Evolutionary conservation across 2,329 filamentous ascomycete species (phyloP).

Genomic region (Gnomoniopsis smithogilvyi): DNA sequence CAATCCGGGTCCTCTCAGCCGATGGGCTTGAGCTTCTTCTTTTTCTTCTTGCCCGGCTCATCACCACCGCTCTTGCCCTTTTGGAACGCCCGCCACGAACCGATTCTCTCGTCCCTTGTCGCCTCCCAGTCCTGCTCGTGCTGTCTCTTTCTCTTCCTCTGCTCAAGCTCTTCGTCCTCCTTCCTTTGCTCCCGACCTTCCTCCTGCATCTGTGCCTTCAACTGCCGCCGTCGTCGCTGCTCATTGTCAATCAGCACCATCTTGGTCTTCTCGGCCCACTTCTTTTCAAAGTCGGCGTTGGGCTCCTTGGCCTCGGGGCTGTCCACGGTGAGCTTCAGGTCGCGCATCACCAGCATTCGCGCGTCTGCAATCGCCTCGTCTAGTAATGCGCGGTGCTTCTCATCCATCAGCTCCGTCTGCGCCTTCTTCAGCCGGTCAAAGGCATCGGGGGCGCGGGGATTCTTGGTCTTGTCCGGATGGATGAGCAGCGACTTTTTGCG

Average conservation of each 20-base stretch:
- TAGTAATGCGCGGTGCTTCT: conserved; percentile 81
- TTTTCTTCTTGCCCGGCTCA: conserved; percentile 56
- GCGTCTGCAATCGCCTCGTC: conserved; percentile 97
- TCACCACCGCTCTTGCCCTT: conserved; percentile 60
- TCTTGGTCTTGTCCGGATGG: conserved; percentile 96
- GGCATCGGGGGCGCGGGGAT: conserved; percentile 85
- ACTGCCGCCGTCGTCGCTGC: conserved; percentile 74
- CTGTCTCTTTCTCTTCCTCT: conserved; percentile 80
- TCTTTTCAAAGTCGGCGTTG: conserved; percentile 63
- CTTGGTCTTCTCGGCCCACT: conserved; percentile 88
- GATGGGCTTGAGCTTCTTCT: conserved; percentile 68
- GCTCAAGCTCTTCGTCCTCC: conserved; percentile 80
- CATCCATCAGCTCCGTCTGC: conserved; percentile 85
- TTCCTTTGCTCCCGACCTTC: conserved; percentile 86
- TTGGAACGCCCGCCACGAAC: conserved; percentile 89
- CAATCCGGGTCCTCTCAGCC: conserved; percentile 35
- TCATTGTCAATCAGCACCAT: conserved; percentile 93
- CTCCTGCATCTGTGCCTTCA: conserved; percentile 94
- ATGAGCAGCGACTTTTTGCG: conserved; percentile 98
- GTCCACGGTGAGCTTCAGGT: conserved; percentile 90
- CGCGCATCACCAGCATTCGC: conserved; percentile 88
- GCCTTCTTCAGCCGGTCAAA: conserved; percentile 97
- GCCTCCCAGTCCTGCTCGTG: conserved; percentile 95
- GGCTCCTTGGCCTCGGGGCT: conserved; percentile 81
- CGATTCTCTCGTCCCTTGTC: conserved; percentile 85